Evolutionary conservation across 129 eudicot genomes (phyloP), one percentile per base, ranked within the genome.

Genomic region (Escallonia herrerae): DNA sequence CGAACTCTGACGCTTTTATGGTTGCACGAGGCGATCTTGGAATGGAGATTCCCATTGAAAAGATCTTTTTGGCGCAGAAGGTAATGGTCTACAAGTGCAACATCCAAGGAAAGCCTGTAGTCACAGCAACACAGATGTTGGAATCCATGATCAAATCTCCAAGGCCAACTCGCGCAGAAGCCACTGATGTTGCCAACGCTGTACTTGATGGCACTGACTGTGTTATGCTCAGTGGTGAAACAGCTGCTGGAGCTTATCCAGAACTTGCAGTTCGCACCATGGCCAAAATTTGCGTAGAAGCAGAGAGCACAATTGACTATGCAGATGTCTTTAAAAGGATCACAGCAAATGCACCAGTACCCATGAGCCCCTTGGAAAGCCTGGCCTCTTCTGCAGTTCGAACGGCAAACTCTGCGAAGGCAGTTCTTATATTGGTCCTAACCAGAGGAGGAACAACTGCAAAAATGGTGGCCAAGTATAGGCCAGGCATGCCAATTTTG

Each of bases 161-260:
- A 3, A 59, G 86, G 63, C 86, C 86, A 33, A 81, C 86, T 33
- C 73, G 86, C 15, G 86, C 86, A 4, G 85, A 81, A 64, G 85
- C 85, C 65, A 81, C 85, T 7, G 85, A 81, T 52, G 85, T 81
- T 7, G 86, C 86, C 46, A 81, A 81, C 6, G 86, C 86, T 13
- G 86, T 81, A 71, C 82, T 81, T 3, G 86, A 81, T 6, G 86
- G 86, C 40, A 81, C 86, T 0, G 86, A 81, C 74, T 73, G 82
- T 55, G 86, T 81, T 63, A 81, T 81, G 85, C 79, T 81, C 56
- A 81, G 85, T 22, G 85, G 85, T 4, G 85, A 81, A 56, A 69
- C 82, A 9, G 86, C 86, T n/a, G 86, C 86, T 4, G 86, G 86
- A 9, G 80, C 86, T 6, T 73, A 80, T 76, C 88, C 88, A 0